phyloP scores from a whole-genome alignment of 441 rosid species.

The Raphanus hybrid region DNA sequence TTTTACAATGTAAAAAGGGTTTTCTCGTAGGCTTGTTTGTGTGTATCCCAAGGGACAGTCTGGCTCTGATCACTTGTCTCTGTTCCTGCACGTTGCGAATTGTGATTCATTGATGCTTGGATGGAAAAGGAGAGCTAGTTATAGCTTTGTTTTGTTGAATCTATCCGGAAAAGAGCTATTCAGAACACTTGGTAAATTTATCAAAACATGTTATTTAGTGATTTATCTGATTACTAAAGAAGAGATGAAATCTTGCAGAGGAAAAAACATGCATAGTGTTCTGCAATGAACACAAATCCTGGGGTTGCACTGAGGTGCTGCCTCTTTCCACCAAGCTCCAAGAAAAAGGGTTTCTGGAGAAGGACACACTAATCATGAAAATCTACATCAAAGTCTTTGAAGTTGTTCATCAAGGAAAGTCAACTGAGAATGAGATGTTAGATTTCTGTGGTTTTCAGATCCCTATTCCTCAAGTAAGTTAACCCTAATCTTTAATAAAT shows the following conservation, averaged over 20 bases:
- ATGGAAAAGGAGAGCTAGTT: slow-evolving; percentile 17
- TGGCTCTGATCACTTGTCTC: not conserved
- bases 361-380: slow-evolving; percentile 9
- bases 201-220: not conserved
- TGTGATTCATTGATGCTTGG: slow-evolving; percentile 3
- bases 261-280: not conserved
- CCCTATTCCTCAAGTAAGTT: slow-evolving; percentile 13
- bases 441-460: not conserved
- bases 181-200: slow-evolving; percentile 13
- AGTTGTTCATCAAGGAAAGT: slow-evolving; percentile 17
- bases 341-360: slow-evolving; percentile 16
- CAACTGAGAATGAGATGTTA: not conserved
- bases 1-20: not conserved
- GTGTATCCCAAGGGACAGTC: not conserved
- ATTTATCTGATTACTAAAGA: not conserved
- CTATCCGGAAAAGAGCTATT: slow-evolving; percentile 11
- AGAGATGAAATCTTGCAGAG: not conserved
- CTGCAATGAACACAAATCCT: not conserved
- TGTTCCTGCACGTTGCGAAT: not conserved
- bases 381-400: slow-evolving; percentile 12
- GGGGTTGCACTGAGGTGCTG: not conserved
- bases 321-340: slow-evolving; percentile 7
- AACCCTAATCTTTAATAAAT: not conserved
- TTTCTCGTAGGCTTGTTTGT: not conserved
- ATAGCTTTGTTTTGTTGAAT: not conserved